Evolutionary conservation across 1,284 basidiomycete genomes (phyloP), one percentile per base, ranked within the genome.

Genomic region (Takashimella tepidaria): DNA sequence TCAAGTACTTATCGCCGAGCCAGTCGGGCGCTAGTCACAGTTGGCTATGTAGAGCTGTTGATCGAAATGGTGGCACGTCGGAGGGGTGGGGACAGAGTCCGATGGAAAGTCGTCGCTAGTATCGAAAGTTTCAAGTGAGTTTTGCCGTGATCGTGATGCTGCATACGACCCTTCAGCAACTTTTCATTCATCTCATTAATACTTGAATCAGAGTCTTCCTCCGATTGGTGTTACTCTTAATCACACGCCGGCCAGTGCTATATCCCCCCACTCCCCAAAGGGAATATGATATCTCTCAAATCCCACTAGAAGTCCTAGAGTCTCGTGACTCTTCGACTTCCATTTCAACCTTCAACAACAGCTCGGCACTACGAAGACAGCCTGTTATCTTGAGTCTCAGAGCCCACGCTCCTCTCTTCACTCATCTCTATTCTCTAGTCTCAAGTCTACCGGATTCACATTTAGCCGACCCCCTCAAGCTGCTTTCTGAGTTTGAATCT

Each of bases 41-140:
- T 91, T 54, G 82, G 82, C 41, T 91, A 86, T 71, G 81, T 86
- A 13, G 84, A 93, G 73, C 80, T 95, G 40, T 76, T 95, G 41
- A 69, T 90, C 44, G 91, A 95, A 76, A 95, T 95, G 91, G 78
- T 83, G n/a, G 77, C 88, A 63, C 87, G 83, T 66, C 79, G 83
- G 10, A 83, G 67, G 27, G 50, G 52, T 3, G 85, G 40, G 59
- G 77, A 65, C 79, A 81, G 70, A 78, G 74, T 60, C 78, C 81
- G 75, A 59, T 91, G 88, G 89, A 80, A 84, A 59, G 80, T 83
- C 25, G 81, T 95, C 43, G 70, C 91, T 37, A 59, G 85, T 31
- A 76, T 93, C 21, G 91, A 95, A 73, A 68, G 79, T 22, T 70
- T 90, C 71, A 95, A 95, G 91, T 92, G 66, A 70, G 82, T 78